phyloP scores from a whole-genome alignment of 2,329 filamentous ascomycete genomes.

The Dothistroma pini region DNA sequence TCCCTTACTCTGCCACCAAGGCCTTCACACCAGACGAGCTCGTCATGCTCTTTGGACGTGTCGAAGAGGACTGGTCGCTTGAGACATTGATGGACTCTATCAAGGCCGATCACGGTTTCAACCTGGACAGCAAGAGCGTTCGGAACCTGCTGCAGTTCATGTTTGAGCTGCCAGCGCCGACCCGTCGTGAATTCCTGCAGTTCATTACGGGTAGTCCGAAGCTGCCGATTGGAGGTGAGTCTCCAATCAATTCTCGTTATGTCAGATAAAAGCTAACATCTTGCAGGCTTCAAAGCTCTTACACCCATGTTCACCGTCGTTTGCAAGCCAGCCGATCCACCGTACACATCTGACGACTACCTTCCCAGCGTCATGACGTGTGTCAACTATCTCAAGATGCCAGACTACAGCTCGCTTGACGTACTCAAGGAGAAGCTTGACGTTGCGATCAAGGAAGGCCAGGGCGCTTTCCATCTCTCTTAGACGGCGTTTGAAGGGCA shows the following conservation, averaged over 20 bases:
- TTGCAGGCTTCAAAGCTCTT: conserved; percentile 84
- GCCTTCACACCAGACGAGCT: conserved; percentile 95
- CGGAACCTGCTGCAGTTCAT: conserved; percentile 90
- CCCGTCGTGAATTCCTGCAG: conserved; percentile 90
- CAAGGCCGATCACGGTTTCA: conserved; percentile 97
- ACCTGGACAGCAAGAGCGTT: conserved; percentile 96
- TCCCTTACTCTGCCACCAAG: conserved; percentile 86
- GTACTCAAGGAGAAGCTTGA: conserved; percentile 74
- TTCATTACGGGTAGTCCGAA: conserved; percentile 98
- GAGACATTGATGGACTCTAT: conserved; percentile 98
- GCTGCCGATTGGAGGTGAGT: conserved; percentile 91
- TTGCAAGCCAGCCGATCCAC: conserved; percentile 95
- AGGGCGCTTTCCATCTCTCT: conserved; percentile 88
- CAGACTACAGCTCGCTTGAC: conserved; percentile 80
- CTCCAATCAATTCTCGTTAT: conserved; percentile 7
- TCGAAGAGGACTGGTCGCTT: conserved; percentile 95
- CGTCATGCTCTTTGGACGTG: conserved; percentile 87
- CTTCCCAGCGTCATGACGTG: conserved; percentile 99
- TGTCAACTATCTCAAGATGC: conserved; percentile 97
- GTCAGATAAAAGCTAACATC: conserved; percentile 17
- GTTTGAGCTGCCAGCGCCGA: conserved; percentile 72
- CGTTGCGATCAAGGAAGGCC: conserved; percentile 88
- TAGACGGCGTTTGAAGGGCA: conserved; percentile 15
- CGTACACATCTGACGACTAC: conserved; percentile 92
- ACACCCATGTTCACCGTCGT: conserved; percentile 99